These are phyloP conservation scores for Phytopythium montanum DNA, from an alignment of 352 stramenopile genomes.

Conservation along the genomic window DNA sequence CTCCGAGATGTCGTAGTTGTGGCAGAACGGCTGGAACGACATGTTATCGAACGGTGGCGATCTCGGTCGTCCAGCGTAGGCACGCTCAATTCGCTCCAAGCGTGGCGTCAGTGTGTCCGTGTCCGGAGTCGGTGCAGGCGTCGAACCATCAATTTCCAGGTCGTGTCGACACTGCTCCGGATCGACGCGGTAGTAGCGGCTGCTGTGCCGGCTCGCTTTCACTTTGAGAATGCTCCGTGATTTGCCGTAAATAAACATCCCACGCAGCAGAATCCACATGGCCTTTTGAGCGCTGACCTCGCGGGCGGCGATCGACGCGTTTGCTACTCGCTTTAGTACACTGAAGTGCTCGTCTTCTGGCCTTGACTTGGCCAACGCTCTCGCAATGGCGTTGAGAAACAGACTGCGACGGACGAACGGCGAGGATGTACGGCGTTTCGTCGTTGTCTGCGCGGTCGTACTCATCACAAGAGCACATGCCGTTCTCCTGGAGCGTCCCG, in stretches of 20 bases:
- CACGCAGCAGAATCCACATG: neutral
- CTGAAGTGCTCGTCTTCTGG: neutral
- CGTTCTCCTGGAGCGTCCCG: neutral
- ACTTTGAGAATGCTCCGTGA: conserved; percentile 6
- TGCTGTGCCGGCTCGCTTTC: conserved; percentile 3
- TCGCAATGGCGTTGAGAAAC: conserved; percentile 9
- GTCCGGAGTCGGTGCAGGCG: too few species aligned
- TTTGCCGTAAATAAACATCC: conserved; percentile 9
- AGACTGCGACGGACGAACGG: too few species aligned
- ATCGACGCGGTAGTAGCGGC: conserved; percentile 9
- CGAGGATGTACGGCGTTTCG: neutral
- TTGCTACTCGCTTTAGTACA: conserved; percentile 2
- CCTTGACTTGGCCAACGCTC: conserved; percentile 3
- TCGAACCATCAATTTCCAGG: neutral
- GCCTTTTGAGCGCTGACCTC: conserved; percentile 5
- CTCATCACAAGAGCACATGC: neutral
- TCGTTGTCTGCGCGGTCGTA: too few species aligned
- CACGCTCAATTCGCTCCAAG: neutral
- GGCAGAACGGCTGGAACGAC: neutral
- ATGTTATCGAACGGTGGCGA: neutral
- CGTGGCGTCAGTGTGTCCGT: too few species aligned
- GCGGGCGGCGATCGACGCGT: neutral
- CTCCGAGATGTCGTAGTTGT: neutral
- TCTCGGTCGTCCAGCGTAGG: neutral
- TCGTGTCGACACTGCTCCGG: neutral